Evolutionary conservation across 257 asterid genomes (phyloP).

Genomic region (Cruciata laevipes): DNA sequence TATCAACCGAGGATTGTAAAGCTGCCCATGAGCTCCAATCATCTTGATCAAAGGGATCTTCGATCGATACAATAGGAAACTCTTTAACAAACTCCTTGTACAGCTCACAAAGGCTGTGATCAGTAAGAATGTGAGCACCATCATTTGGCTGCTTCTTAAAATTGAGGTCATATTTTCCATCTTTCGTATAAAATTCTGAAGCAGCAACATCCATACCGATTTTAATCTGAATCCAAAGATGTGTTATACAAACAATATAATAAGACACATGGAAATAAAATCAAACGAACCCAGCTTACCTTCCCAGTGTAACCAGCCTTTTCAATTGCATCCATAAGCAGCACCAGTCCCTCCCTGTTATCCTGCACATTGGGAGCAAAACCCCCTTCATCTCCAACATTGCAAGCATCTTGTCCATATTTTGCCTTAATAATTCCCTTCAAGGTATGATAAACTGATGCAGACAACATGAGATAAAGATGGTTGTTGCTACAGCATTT

Average conservation of each 20-base stretch:
- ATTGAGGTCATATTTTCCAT: constrained; percentile 85
- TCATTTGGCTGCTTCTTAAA: constrained; percentile 97
- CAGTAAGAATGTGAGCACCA: constrained; percentile 79
- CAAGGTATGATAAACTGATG: constrained; percentile 76
- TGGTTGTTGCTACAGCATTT: neutral
- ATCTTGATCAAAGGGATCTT: constrained; percentile 99
- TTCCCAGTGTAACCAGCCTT: constrained; percentile 93
- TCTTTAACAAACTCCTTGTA: constrained; percentile 77
- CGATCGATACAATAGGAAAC: constrained; percentile 94
- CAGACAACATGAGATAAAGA: neutral
- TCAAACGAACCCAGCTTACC: constrained; percentile 28
- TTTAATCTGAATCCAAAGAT: constrained; percentile 53
- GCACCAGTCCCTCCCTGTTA: constrained; percentile 84
- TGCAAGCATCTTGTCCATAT: constrained; percentile 99
- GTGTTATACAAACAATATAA: neutral
- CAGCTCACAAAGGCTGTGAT: constrained; percentile 66
- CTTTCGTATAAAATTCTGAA: constrained; percentile 80
- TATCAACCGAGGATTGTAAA: constrained; percentile 72
- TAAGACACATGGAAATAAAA: constrained; percentile 4
- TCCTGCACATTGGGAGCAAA: constrained; percentile 98
- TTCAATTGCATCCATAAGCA: constrained; percentile 91
- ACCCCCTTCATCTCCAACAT: constrained; percentile 99
- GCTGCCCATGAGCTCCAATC: constrained; percentile 95
- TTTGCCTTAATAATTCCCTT: constrained; percentile 96
- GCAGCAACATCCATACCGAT: constrained; percentile 99